Conservation (phyloP, 495 filamentous ascomycete species). For the Penicillium dipodomyicola region DNA sequence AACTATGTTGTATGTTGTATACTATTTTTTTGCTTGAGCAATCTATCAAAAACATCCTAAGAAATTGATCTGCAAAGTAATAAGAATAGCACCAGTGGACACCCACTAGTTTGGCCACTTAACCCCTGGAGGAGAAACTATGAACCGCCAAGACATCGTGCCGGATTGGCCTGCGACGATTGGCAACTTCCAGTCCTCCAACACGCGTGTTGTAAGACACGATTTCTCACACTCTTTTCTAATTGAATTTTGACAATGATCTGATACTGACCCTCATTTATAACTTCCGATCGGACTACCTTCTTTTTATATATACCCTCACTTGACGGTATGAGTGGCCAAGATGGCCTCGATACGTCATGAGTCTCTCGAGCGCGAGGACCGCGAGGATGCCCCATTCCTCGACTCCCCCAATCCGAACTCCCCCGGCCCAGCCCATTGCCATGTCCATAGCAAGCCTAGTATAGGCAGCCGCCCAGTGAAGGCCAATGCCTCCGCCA, state of each 20-base stretch:
- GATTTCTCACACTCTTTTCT: neutral
- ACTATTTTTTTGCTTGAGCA: neutral
- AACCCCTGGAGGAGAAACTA: neutral
- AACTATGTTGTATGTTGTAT: neutral
- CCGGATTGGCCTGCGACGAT: conserved; percentile 23
- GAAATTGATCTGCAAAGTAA: neutral
- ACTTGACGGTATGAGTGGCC: conserved; percentile 24
- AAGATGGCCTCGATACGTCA: conserved; percentile 22
- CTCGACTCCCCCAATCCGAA: conserved; percentile 22
- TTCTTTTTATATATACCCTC: conserved; percentile 7
- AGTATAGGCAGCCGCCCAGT: conserved; percentile 8
- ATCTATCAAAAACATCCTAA: neutral
- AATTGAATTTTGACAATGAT: neutral
- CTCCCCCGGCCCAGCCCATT: conserved; percentile 2
- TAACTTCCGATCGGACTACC: neutral
- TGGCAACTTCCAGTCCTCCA: conserved; percentile 13
- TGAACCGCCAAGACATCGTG: conserved; percentile 21
- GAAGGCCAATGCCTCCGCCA: conserved; percentile 12
- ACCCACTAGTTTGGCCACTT: neutral
- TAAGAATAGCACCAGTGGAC: conserved; percentile 1
- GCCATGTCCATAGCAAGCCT: conserved; percentile 16
- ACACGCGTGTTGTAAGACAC: neutral
- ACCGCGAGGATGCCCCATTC: conserved; percentile 38
- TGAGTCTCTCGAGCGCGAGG: conserved; percentile 13
- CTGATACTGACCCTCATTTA: conserved; percentile 2